Conservation (phyloP, 805 yeast species). For the Zygotorulaspora danielsina region DNA sequence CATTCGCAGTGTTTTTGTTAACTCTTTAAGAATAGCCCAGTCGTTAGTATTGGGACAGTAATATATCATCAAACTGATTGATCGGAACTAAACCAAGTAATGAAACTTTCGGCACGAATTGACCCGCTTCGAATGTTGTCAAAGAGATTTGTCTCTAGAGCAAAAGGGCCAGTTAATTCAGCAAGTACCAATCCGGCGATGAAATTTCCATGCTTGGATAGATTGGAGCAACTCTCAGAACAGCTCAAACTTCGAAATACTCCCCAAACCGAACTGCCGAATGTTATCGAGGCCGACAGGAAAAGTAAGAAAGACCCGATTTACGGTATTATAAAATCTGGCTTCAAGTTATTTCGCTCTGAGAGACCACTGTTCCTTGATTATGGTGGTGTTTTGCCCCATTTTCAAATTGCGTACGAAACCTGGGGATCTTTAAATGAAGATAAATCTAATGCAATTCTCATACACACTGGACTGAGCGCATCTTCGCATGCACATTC, state of each 20-base stretch:
- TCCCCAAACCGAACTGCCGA: background rate
- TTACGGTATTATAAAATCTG: slow-evolving; percentile 64
- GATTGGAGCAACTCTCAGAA: slow-evolving; percentile 54
- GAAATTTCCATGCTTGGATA: slow-evolving; percentile 83
- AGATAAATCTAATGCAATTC: slow-evolving; percentile 63
- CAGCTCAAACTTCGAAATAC: slow-evolving; percentile 15
- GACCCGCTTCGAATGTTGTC: slow-evolving; percentile 1
- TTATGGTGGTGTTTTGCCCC: slow-evolving; percentile 73
- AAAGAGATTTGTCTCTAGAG: slow-evolving; percentile 7
- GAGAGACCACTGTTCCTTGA: slow-evolving; percentile 65
- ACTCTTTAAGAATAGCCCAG: background rate
- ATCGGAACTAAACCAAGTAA: no score
- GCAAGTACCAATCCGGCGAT: slow-evolving; percentile 54
- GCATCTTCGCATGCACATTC: slow-evolving; percentile 94
- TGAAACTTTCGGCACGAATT: no score
- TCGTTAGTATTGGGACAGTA: background rate
- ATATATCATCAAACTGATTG: no score
- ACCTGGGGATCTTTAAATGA: slow-evolving; percentile 78
- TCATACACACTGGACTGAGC: slow-evolving; percentile 85
- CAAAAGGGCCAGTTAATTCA: background rate
- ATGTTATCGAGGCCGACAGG: background rate
- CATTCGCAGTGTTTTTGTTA: slow-evolving; percentile 5
- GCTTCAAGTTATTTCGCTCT: slow-evolving; percentile 57
- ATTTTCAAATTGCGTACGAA: slow-evolving; percentile 83
- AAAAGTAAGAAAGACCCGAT: slow-evolving; percentile 69